Base-by-base conservation (phyloP, 2,329 filamentous ascomycete genomes). In the Verticillium albo-atrum region DNA sequence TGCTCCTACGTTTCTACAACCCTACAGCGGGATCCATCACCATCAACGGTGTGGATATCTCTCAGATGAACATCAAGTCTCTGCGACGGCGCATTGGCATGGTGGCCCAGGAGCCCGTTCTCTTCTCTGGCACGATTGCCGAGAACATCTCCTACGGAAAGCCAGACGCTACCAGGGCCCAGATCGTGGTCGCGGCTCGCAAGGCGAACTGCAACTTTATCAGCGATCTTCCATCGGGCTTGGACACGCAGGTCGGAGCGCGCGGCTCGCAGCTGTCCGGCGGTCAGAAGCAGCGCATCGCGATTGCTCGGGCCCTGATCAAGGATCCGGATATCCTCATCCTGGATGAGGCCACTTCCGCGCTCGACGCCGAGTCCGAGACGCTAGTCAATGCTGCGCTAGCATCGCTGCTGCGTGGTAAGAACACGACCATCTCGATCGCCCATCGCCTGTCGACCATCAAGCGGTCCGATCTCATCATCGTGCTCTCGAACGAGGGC, bases 191-290 rank as follows among this genome's bases (percentile, higher is more conserved):
- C 23, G 96, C 95, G 7, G 95, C 95, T 4, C 84, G 91, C 62
- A 90, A 94, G 72, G 95, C 95, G 58, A 99, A 99, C 74, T 99
- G 95, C 73, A 89, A 90, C 67, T 99, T 99, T 71, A 97, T 99
- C 72, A 89, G 90, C 71, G 95, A 99, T 73, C 96, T 99, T 67
- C 95, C 95, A 28, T 92, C 98, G 60, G 95, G 95, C 4, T 83
- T 99, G 6, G 94, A 99, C 70, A 99, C 95, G 0, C 90, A 90
- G 64, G 95, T 97, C 30, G 96, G 96, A 58, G 90, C 94, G 17
- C 85, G 95, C 64, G 95, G 95, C 34, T 93, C 94, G 2, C 94
- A 98, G 74, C 83, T 99, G 0, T 97, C 92, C 9, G 95, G 95
- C 56, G 95, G 95, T 0, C 95, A 99, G 75, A 98, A 98, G 77